Evolutionary conservation across 208 protist species (phyloP), one percentile per base, ranked within the genome.

Genomic region (Leishmania turanica): DNA sequence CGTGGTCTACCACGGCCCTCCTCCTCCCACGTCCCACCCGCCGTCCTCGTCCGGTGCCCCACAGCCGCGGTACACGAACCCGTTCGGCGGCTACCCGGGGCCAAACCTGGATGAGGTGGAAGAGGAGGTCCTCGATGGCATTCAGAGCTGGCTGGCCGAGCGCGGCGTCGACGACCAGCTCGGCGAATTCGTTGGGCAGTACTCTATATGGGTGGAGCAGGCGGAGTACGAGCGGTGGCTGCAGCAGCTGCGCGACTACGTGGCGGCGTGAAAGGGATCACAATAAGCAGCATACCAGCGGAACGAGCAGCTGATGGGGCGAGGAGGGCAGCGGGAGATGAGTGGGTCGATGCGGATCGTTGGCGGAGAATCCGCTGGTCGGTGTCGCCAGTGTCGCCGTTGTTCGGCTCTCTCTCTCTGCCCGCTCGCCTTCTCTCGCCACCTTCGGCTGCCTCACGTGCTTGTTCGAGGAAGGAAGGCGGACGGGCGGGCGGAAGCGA

Each of bases 181-280:
- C 72, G 94, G 87, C 2, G 91, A 97, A 85, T 96, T 94, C 76
- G 78, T 97, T 31, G 91, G 90, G 7, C 90, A 95, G 81, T 94
- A 96, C 84, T 88, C 91, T 3, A 85, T 95, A 13, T 96, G 91
- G 91, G 81, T 94, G 0, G 94, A 97, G 85, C 94, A 97, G 85
- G 81, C 84, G 70, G 92, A 97, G 88, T 97, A 97, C 80, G 94
- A 97, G 85, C 66, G 56, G 62, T 97, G 94, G 93, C 88, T 97
- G 77, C 87, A 90, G 84, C 92, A 95, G 79, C 87, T 97, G 21
- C 84, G 89, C 19, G 91, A 96, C 79, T 97, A 95, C 83, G 92
- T 97, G 34, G 90, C 89, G 0, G 94, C 94, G 34, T 97, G 86
- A 85, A 69, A 31, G 69, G 37, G 9, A 37, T n/a, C 42, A 3